Evolutionary conservation across 345 rosid genomes (phyloP).

Genomic region (Citrus australasica): DNA sequence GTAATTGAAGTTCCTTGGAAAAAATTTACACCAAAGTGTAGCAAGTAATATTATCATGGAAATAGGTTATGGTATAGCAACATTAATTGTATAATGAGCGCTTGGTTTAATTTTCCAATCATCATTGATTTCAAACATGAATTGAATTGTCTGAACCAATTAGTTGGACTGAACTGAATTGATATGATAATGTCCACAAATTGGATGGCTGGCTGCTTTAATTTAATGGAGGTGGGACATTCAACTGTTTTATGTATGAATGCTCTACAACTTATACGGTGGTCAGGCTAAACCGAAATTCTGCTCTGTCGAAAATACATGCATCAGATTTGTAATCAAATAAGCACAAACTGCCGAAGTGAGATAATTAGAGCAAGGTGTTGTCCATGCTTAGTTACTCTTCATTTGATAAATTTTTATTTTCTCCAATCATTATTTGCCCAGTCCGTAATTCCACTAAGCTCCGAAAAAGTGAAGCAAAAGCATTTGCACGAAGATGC

Average conservation of each 20-base stretch:
- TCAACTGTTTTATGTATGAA: not conserved
- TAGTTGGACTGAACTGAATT: not conserved
- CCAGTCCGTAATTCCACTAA: not conserved
- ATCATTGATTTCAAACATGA: not conserved
- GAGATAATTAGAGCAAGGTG: no score
- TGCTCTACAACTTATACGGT: not conserved
- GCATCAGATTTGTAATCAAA: not conserved
- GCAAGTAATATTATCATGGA: not conserved
- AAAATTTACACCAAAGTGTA: no score
- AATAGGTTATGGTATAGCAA: not conserved
- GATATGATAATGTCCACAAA: not conserved
- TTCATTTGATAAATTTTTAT: not conserved
- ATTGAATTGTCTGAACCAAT: slow-evolving; percentile 6
- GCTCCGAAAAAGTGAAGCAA: not conserved
- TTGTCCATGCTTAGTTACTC: not conserved
- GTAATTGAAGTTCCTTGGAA: no score
- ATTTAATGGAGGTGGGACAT: not conserved
- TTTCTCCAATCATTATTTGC: not conserved
- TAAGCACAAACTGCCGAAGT: not conserved
- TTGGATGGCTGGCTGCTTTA: not conserved
- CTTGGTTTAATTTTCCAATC: not conserved
- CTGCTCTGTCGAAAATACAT: not conserved
- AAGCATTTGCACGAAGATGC: not conserved
- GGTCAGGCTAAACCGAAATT: not conserved
- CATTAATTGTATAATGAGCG: not conserved